Evolutionary conservation across 495 filamentous ascomycete species (phyloP).

Genomic region (Durotheca rogersii): DNA sequence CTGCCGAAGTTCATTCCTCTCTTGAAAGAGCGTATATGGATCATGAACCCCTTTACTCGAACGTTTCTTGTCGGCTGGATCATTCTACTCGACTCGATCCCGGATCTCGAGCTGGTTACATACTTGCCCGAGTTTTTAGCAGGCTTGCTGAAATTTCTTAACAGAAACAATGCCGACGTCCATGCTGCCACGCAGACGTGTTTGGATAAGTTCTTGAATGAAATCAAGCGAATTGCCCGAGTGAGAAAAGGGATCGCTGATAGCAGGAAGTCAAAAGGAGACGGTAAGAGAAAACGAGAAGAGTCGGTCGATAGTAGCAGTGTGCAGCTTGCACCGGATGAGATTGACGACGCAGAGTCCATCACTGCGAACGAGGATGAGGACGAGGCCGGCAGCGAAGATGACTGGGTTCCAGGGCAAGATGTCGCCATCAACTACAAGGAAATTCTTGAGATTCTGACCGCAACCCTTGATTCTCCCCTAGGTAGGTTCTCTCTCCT

Average conservation of each 20-base stretch:
- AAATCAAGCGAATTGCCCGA: conserved; percentile 91
- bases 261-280: conserved; percentile 69
- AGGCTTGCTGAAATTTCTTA: conserved; percentile 88
- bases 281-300: conserved; percentile 65
- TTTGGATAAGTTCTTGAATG: conserved; percentile 87
- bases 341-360: conserved; percentile 58
- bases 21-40: conserved; percentile 87
- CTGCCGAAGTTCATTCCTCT: conserved; percentile 89
- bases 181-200: conserved; percentile 86
- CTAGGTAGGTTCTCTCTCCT: conserved; percentile 57
- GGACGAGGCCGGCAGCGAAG: conserved; percentile 62
- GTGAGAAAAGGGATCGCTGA: conserved; percentile 92
- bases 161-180: conserved; percentile 88
- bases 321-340: conserved; percentile 41
- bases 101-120: conserved; percentile 91
- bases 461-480: conserved; percentile 83
- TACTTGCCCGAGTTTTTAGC: conserved; percentile 90
- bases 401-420: conserved; percentile 95
- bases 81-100: conserved; percentile 91
- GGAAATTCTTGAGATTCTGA: conserved; percentile 87
- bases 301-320: conserved; percentile 64
- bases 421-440: conserved; percentile 94
- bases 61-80: conserved; percentile 97
- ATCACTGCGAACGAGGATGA: conserved; percentile 61
- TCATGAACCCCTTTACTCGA: conserved; percentile 89